Base-by-base conservation (phyloP, 495 filamentous ascomycete genomes). In the Talaromyces liani region DNA sequence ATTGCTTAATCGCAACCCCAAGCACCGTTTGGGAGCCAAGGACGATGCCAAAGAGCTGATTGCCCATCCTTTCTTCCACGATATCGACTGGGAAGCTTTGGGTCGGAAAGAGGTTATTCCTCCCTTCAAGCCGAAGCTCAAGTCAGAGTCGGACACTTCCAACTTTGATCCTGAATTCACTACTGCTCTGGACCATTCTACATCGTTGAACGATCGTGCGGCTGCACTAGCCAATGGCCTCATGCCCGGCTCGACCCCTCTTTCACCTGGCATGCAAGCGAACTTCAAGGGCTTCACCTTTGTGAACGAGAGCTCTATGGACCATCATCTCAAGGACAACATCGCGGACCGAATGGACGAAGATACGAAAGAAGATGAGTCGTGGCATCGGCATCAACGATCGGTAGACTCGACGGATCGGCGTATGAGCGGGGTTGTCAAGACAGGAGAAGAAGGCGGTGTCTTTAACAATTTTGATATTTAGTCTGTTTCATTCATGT, bases 141-240 rank as follows among this genome's bases (percentile, higher is more conserved):
- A 94, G 79, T 92, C 88, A 18, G 91, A 96, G 66, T 91, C 91
- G 4, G 95, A 98, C 70, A 95, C 93, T 3, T 96, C 92, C 20
- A 98, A 98, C 74, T 98, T 98, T 67, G 94, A 98, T 69, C 94
- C 94, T 1, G 95, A 98, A 72, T 98, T 98, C 73, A 98, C 94
- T 53, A 98, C 93, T 66, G 94, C 94, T 7, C 80, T 98, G 36
- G 89, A 92, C 68, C 85, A 83, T 34, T 86, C 88, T n/a, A 83
- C 87, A 0, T 94, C 91, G 0, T 81, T 98, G 65, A 98, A 97
- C 71, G 89, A 93, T 67, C 87, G 92, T 45, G 94, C 94, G 1
- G 85, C 86, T 14, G 89, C 89, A 12, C 67, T 89, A 24, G 87
- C 92, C 18, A 85, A 92, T 61, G 88, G 90, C 27, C 80, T 86